Conservation (phyloP, 306 rosid genomes). For the Cicer bijugum region DNA sequence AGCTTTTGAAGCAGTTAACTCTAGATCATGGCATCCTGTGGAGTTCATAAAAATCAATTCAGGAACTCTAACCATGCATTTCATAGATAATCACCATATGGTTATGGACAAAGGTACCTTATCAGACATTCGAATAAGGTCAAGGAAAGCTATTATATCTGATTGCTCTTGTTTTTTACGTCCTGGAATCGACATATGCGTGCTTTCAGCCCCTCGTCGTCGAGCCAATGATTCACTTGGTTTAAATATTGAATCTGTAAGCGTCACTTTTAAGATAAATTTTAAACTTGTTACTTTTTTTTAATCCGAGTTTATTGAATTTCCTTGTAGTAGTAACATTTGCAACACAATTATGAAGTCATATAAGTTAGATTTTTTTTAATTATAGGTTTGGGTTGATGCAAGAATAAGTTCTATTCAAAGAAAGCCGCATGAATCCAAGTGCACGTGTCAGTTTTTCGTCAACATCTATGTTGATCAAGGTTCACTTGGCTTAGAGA, state of each 20-base stretch:
- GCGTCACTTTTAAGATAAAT: conserved; percentile 41
- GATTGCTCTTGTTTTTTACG: conserved; percentile 80
- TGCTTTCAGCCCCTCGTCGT: conserved; percentile 51
- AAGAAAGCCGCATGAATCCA: conserved; percentile 74
- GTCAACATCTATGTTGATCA: conserved; percentile 71
- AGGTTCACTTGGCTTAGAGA: conserved; percentile 81
- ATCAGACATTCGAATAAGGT: conserved; percentile 65
- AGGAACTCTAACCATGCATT: conserved; percentile 66
- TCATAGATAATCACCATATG: conserved; percentile 49
- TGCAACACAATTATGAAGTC: conserved; percentile 24
- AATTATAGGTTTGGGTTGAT: conserved; percentile 71
- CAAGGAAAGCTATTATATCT: conserved; percentile 68
- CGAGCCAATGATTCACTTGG: conserved; percentile 40
- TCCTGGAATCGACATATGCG: conserved; percentile 79
- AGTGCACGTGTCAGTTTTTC: conserved; percentile 73
- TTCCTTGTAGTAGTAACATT: not conserved
- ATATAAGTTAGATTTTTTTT: not conserved
- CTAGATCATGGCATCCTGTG: conserved; percentile 79
- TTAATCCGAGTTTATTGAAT: conserved; percentile 22
- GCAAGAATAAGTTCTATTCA: conserved; percentile 83
- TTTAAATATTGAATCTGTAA: conserved; percentile 54
- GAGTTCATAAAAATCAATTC: conserved; percentile 59
- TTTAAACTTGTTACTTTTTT: conserved; percentile 29
- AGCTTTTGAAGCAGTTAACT: conserved; percentile 79
- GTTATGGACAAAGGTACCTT: conserved; percentile 65